A percentile compares a stretch with the other conserved stretches of the same genome.
phyloP scores from a whole-genome alignment of 768 basidiomycete species.

The Auricularia sp. region DNA sequence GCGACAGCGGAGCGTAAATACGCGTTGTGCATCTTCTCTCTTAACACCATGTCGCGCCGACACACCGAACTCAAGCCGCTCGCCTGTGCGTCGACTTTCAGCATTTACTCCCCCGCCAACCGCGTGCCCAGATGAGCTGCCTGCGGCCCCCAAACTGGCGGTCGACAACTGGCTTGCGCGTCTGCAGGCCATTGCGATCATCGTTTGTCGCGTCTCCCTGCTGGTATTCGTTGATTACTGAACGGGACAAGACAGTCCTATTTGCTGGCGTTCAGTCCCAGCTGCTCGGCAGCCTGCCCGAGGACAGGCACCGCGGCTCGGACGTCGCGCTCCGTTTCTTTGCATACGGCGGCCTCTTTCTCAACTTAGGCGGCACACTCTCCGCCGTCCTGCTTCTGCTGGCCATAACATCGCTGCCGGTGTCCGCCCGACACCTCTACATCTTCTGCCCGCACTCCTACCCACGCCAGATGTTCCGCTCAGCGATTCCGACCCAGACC shows the following conservation, averaged over 20 bases:
- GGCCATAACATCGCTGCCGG: neutral
- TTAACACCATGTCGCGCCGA: neutral
- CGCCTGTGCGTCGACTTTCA: neutral
- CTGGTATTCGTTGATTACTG: neutral
- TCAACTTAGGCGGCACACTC: neutral
- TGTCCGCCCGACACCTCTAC: neutral
- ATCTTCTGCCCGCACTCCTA: neutral
- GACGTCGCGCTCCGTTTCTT: neutral
- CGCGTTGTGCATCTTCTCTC: neutral
- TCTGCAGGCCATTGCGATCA: neutral
- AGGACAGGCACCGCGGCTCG: neutral
- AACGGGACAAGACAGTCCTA: neutral
- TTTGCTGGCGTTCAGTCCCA: neutral
- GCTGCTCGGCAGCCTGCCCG: neutral
- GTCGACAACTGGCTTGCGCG: slow-evolving; percentile 1
- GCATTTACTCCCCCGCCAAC: neutral
- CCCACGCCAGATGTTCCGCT: neutral
- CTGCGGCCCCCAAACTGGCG: neutral
- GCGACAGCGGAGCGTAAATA: too few relatives aligned
- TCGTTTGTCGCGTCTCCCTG: neutral
- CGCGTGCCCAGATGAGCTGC: neutral
- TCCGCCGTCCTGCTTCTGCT: neutral
- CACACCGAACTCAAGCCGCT: neutral
- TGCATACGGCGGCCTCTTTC: neutral
- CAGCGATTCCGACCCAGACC: neutral